Evolutionary conservation across 2,329 filamentous ascomycete genomes (phyloP).

Genomic region (Penicillium sp.): DNA sequence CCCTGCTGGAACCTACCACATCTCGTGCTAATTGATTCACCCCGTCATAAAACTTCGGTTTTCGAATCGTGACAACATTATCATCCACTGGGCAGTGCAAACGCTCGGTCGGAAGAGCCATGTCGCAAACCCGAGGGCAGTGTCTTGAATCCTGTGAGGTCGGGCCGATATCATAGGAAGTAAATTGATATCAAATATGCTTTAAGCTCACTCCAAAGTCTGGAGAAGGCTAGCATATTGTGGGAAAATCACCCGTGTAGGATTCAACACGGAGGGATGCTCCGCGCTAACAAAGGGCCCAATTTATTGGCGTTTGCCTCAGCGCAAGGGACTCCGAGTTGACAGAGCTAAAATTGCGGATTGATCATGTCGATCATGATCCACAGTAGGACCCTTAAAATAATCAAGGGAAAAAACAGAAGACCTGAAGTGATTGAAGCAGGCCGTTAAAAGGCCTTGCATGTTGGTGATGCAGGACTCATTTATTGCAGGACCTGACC

Average conservation of each 20-base stretch:
- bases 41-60: background rate
- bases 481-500: background rate
- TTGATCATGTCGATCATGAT: background rate
- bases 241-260: constrained; percentile 22
- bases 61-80: background rate
- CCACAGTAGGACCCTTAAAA: background rate
- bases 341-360: background rate
- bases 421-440: background rate
- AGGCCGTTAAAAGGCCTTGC: background rate
- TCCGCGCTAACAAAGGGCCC: constrained; percentile 12
- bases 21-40: rapidly evolving
- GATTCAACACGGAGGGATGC: constrained; percentile 20
- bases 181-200: background rate
- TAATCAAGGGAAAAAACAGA: background rate
- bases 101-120: background rate
- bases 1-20: background rate
- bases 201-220: background rate
- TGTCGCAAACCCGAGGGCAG: background rate
- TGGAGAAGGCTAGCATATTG: constrained; percentile 13
- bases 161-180: background rate
- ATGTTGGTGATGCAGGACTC: background rate
- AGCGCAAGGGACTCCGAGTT: background rate
- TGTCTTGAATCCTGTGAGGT: background rate
- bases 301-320: background rate
- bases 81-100: background rate